These are phyloP conservation scores for Bjerkandera adusta DNA, from an alignment of 1,284 basidiomycete genomes.

Conservation along the genomic window DNA sequence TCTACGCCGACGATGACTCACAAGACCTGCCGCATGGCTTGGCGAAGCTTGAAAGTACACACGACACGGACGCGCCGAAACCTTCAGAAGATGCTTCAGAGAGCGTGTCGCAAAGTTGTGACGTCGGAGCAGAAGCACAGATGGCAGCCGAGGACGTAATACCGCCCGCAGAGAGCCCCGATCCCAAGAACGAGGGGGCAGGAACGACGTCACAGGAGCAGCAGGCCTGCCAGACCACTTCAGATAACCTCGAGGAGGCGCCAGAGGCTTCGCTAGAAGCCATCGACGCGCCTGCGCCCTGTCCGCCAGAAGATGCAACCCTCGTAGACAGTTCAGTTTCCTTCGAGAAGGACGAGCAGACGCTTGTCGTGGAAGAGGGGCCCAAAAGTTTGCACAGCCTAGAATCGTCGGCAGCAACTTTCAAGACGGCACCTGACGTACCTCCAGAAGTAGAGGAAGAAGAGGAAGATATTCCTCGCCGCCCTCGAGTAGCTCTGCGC, in stretches of 20 bases:
- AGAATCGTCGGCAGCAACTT: neutral
- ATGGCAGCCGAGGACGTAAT: too few species aligned
- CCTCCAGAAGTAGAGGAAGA: conserved; percentile 11
- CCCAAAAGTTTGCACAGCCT: neutral
- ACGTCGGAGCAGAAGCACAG: too few species aligned
- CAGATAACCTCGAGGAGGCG: too few species aligned
- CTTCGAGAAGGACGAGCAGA: conserved; percentile 5
- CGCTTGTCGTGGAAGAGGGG: neutral
- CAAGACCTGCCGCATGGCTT: too few species aligned
- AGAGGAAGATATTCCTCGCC: conserved; percentile 13
- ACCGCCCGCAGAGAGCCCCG: too few species aligned
- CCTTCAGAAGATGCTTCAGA: neutral
- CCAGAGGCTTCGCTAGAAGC: too few species aligned
- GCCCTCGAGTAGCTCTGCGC: conserved; percentile 36
- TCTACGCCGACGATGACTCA: conserved; percentile 43
- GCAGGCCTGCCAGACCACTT: too few species aligned
- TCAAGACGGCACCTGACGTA: conserved; percentile 17
- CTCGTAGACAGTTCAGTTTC: neutral
- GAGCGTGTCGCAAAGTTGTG: too few species aligned
- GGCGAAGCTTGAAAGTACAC: too few species aligned
- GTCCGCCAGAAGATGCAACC: neutral
- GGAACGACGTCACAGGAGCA: too few species aligned
- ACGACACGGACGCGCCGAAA: neutral
- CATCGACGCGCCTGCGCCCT: neutral
- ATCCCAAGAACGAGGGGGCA: too few species aligned